Evolutionary conservation across 257 asterid genomes (phyloP).

Genomic region (Avicennia marina): DNA sequence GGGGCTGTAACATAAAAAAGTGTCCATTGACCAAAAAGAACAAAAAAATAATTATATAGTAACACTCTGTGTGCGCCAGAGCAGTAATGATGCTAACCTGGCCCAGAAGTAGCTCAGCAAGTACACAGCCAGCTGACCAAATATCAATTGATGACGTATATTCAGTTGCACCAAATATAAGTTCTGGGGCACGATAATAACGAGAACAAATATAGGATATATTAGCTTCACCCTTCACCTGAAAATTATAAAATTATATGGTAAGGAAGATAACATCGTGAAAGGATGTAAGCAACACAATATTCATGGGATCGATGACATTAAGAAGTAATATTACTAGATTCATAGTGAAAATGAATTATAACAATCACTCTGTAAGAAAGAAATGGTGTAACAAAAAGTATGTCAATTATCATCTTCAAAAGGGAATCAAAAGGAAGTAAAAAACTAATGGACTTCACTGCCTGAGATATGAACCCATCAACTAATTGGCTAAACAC

Average conservation of each 20-base stretch:
- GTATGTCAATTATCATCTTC: too few species aligned
- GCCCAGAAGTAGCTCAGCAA: conserved; percentile 90
- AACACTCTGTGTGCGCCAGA: conserved; percentile 4
- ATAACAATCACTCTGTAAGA: too few species aligned
- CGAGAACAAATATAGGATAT: conserved; percentile 92
- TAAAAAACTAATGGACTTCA: too few species aligned
- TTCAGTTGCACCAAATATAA: conserved; percentile 89
- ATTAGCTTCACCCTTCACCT: conserved; percentile 88
- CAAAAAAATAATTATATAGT: neutral
- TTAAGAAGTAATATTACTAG: too few species aligned
- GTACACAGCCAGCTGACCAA: conserved; percentile 95
- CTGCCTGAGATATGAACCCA: too few species aligned
- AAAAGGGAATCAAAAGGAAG: too few species aligned
- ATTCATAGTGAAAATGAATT: too few species aligned
- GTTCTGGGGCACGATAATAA: conserved; percentile 91
- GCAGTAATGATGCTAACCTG: conserved; percentile 45
- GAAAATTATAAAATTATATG: conserved; percentile 19
- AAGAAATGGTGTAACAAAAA: too few species aligned
- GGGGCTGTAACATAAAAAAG: conserved; percentile 50
- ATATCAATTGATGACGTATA: conserved; percentile 77
- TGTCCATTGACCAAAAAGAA: conserved; percentile 3
- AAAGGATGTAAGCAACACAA: too few species aligned
- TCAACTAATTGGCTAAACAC: too few species aligned
- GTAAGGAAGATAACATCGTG: conserved; percentile 14
- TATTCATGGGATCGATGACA: too few species aligned